Evolutionary conservation across 192 early-diverging fungal genomes (phyloP).

Genomic region (Entomortierella lignicola): DNA sequence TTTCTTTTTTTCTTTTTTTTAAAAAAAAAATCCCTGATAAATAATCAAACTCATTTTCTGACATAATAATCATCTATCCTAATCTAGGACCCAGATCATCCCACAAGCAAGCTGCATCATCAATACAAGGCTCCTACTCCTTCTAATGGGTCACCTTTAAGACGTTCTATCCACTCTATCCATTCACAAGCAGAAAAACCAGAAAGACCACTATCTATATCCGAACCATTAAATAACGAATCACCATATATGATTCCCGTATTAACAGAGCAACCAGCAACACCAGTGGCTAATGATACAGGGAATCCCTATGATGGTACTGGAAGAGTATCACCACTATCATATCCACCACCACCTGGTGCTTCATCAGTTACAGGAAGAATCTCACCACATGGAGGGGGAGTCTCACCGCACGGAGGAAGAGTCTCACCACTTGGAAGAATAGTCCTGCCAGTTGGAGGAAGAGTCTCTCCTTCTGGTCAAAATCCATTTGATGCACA

Average conservation of each 20-base stretch:
- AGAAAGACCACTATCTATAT: neutral
- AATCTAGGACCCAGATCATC: slow-evolving; percentile 27
- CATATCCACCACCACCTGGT: no score
- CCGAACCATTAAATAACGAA: neutral
- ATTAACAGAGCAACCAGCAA: neutral
- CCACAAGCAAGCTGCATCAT: slow-evolving; percentile 21
- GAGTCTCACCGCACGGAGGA: slow-evolving; percentile 7
- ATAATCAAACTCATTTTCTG: no score
- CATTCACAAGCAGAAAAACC: neutral
- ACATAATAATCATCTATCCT: neutral
- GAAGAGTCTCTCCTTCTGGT: slow-evolving; percentile 27
- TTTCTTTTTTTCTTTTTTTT: neutral
- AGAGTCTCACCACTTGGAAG: slow-evolving; percentile 17
- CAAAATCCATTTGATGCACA: slow-evolving; percentile 12
- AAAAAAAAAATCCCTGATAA: no score
- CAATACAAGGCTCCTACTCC: slow-evolving; percentile 3
- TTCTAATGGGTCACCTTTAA: neutral
- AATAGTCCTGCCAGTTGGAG: neutral
- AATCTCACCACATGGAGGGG: slow-evolving; percentile 10
- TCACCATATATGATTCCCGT: slow-evolving; percentile 15
- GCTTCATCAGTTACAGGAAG: neutral
- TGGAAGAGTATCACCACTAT: slow-evolving; percentile 7
- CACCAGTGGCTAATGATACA: neutral
- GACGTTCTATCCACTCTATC: slow-evolving; percentile 30
- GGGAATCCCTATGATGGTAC: neutral